phyloP scores from a whole-genome alignment of 768 basidiomycete species.

The Saitozyma sp. region DNA sequence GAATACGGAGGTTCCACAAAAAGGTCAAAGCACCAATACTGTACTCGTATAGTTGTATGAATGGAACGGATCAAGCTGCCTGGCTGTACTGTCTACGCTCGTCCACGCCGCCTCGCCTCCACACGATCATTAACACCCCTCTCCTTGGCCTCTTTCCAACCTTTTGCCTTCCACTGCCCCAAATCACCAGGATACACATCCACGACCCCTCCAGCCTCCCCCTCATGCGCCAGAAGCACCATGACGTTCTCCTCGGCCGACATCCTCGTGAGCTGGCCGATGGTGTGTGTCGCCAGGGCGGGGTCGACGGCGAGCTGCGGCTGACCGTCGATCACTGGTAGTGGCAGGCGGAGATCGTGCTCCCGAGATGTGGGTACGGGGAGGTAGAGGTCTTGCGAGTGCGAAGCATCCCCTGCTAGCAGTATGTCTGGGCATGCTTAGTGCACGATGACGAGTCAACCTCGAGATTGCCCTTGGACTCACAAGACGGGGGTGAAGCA shows the following conservation, averaged over 20 bases:
- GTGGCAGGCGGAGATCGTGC: constrained; percentile 14
- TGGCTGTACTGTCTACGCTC: neutral
- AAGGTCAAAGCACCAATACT: too few relatives aligned
- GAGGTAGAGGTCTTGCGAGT: constrained; percentile 32
- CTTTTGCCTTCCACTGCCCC: constrained; percentile 23
- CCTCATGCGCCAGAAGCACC: constrained; percentile 39
- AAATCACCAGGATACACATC: constrained; percentile 22
- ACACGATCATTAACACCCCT: constrained; percentile 3
- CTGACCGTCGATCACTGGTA: constrained; percentile 17
- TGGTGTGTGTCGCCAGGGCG: constrained; percentile 17
- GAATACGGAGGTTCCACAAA: too few relatives aligned
- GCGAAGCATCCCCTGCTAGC: constrained; percentile 34
- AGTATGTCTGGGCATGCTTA: constrained; percentile 33
- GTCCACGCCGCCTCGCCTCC: neutral
- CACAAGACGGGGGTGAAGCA: constrained; percentile 30
- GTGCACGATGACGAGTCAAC: neutral
- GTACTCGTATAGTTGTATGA: too few relatives aligned
- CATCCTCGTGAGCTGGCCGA: constrained; percentile 28
- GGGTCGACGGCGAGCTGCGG: constrained; percentile 23
- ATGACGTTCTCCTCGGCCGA: constrained; percentile 34
- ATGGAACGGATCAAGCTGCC: too few relatives aligned
- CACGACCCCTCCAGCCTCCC: constrained; percentile 20
- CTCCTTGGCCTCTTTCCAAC: constrained; percentile 36
- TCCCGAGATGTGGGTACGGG: constrained; percentile 10
- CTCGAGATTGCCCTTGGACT: too few relatives aligned